A percentile compares a stretch with the other conserved stretches of the same genome.
Conservation (phyloP, 2,329 filamentous ascomycete species). For the Colletotrichum camelliae region DNA sequence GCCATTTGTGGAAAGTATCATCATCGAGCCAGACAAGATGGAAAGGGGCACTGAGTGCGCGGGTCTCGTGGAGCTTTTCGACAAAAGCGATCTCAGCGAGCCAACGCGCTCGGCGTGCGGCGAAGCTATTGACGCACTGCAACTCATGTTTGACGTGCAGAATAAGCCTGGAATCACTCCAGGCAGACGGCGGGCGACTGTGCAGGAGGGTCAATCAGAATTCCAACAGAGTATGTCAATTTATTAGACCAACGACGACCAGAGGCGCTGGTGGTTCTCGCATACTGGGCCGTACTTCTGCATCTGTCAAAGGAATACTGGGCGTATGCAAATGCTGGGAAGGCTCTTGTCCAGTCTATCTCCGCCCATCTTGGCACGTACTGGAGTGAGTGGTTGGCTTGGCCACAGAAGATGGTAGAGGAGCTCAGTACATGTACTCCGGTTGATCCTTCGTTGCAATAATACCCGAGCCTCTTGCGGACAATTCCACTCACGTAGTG, state of each 20-base stretch:
- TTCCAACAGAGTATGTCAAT: conserved; percentile 36
- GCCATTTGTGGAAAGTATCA: neutral
- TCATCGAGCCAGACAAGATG: neutral
- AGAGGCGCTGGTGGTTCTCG: conserved; percentile 44
- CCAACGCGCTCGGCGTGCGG: conserved; percentile 25
- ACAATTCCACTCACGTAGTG: neutral
- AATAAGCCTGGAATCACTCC: neutral
- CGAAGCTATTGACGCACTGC: conserved; percentile 30
- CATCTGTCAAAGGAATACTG: conserved; percentile 38
- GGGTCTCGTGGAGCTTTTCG: conserved; percentile 26
- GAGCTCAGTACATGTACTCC: fast-evolving
- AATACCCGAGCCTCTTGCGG: neutral
- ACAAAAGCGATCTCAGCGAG: conserved; percentile 6
- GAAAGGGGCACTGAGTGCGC: conserved; percentile 28
- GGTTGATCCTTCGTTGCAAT: neutral
- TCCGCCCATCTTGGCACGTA: conserved; percentile 30
- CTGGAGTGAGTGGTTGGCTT: conserved; percentile 34
- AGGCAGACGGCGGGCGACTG: conserved; percentile 27
- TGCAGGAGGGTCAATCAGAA: conserved; percentile 34
- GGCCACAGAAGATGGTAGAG: neutral
- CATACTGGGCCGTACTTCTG: conserved; percentile 47
- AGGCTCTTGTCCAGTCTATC: conserved; percentile 30
- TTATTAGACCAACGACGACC: conserved; percentile 38
- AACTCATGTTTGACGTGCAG: conserved; percentile 33
- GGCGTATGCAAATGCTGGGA: conserved; percentile 36